Percentiles rank a stretch among this genome's conserved stretches.
Evolutionary conservation across 805 yeast species (phyloP).

Genomic region (Ogataea naganishii): DNA sequence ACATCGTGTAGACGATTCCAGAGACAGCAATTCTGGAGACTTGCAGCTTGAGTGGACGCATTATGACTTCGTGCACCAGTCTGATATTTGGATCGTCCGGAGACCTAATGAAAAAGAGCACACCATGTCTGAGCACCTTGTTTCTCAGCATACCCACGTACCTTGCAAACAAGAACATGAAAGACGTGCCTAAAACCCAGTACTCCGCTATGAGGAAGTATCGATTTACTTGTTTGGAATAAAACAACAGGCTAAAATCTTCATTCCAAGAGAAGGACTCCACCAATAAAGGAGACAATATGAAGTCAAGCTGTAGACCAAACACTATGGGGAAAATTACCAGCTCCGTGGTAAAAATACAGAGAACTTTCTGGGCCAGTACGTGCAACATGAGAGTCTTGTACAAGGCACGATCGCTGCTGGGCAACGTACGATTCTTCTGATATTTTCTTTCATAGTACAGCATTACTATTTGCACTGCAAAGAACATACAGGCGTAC

Average conservation of each 20-base stretch:
- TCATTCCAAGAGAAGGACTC: too few relatives aligned
- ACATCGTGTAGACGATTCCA: conserved; percentile 62
- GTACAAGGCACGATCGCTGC: conserved; percentile 42
- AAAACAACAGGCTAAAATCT: too few relatives aligned
- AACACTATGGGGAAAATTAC: conserved; percentile 82
- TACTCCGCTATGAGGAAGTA: too few relatives aligned
- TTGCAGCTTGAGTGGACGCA: conserved; percentile 67
- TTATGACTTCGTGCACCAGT: conserved; percentile 78
- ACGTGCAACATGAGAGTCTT: conserved; percentile 47
- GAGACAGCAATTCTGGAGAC: conserved; percentile 64
- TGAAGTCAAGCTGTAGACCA: conserved; percentile 68
- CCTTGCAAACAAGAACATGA: conserved; percentile 82
- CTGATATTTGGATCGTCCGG: conserved; percentile 91
- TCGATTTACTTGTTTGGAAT: too few relatives aligned
- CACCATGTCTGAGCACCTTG: conserved; percentile 75
- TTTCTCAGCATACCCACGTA: conserved; percentile 79
- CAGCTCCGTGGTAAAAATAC: conserved; percentile 69
- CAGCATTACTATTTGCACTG: conserved; percentile 11
- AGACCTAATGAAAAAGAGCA: conserved; percentile 81
- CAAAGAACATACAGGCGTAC: conserved; percentile 6
- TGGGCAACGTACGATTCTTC: conserved; percentile 35
- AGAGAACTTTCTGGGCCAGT: conserved; percentile 70
- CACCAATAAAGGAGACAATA: conserved; percentile 49
- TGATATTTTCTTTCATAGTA: conserved; percentile 20
- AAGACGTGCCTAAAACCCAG: conserved; percentile 74